phyloP scores from a whole-genome alignment of 164 flowering plant genomes.

The Platanus orientalis region DNA sequence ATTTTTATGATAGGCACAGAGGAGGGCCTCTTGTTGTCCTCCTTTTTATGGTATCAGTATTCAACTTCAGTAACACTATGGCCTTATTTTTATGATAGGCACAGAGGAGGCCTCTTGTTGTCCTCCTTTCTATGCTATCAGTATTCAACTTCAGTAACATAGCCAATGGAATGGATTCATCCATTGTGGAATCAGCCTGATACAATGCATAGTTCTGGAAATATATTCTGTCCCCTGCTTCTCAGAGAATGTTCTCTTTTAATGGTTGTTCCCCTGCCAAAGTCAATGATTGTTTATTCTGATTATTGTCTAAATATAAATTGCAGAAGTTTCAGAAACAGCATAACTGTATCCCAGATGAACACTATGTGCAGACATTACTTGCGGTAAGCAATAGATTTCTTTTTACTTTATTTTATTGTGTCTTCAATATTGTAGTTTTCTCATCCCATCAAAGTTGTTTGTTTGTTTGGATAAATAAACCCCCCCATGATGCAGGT shows the following conservation, averaged over 20 bases:
- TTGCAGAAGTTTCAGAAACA: slow-evolving; percentile 86
- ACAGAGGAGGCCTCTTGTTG: neutral
- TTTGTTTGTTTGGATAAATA: too few species aligned
- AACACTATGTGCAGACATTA: slow-evolving; percentile 87
- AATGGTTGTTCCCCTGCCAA: neutral
- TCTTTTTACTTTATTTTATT: neutral
- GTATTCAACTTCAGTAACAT: neutral
- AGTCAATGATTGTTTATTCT: neutral
- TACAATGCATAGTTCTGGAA: neutral
- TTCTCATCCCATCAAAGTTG: too few species aligned
- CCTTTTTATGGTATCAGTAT: neutral
- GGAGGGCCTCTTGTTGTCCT: neutral
- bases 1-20: neutral
- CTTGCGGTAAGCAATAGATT: slow-evolving; percentile 54
- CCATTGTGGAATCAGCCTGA: neutral
- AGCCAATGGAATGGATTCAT: neutral
- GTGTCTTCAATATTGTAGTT: too few species aligned
- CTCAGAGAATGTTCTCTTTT: neutral
- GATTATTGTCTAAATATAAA: slow-evolving; percentile 6
- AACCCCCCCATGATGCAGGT: too few species aligned
- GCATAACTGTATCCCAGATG: slow-evolving; percentile 97
- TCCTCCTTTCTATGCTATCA: neutral
- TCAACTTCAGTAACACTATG: neutral
- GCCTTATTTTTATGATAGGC: neutral
- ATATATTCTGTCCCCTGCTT: neutral